phyloP scores from a whole-genome alignment of 257 asterid species.

The Penstemon eatonii region DNA sequence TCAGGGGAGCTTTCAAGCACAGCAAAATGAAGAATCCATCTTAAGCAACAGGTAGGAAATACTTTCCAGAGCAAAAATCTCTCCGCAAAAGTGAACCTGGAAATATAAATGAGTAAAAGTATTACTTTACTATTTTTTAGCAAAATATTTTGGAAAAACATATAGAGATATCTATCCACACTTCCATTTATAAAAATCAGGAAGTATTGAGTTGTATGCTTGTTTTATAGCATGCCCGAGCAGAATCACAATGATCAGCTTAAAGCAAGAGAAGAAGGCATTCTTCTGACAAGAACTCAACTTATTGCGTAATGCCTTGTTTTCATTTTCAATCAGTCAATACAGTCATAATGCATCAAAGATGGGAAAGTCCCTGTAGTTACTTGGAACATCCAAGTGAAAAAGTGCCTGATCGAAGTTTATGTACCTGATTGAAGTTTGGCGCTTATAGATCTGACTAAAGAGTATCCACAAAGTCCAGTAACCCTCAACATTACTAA shows the following conservation, averaged over 20 bases:
- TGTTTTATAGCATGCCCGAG: slow-evolving; percentile 1
- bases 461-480: slow-evolving; percentile 86
- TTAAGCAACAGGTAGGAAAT: slow-evolving; percentile 78
- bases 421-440: slow-evolving; percentile 58
- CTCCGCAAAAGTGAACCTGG: slow-evolving; percentile 81
- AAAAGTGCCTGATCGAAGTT: slow-evolving; percentile 22
- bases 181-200: background rate
- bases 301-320: slow-evolving; percentile 15
- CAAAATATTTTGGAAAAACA: background rate
- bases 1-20: slow-evolving; percentile 76
- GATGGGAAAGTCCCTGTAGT: background rate
- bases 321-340: slow-evolving; percentile 1
- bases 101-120: slow-evolving; percentile 25
- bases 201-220: background rate
- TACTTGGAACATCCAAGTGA: slow-evolving; percentile 23
- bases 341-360: background rate
- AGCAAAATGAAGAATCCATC: slow-evolving; percentile 94
- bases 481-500: slow-evolving; percentile 70
- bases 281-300: slow-evolving; percentile 9
- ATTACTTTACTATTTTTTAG: background rate
- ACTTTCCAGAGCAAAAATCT: slow-evolving; percentile 92
- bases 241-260: slow-evolving; percentile 27
- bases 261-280: slow-evolving; percentile 8
- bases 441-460: slow-evolving; percentile 49
- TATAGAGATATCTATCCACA: background rate